phyloP scores from a whole-genome alignment of 2,329 filamentous ascomycete genomes.

The Bipolaris zeicola region DNA sequence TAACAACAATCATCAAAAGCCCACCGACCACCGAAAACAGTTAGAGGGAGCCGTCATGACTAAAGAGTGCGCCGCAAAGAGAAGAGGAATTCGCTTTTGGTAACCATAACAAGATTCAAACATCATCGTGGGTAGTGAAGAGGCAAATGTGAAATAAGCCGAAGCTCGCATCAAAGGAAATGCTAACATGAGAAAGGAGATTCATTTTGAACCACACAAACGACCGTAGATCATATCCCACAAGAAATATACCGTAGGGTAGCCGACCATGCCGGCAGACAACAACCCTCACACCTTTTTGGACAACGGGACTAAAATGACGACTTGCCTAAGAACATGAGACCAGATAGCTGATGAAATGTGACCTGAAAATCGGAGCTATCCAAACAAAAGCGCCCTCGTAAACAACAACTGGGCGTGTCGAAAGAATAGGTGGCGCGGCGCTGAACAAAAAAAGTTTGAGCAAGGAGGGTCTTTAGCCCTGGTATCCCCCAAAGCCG shows the following conservation, averaged over 20 bases:
- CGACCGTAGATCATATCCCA: constrained; percentile 31
- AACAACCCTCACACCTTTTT: constrained; percentile 34
- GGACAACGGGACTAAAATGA: constrained; percentile 31
- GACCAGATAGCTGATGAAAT: constrained; percentile 40
- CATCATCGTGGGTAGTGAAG: constrained; percentile 32
- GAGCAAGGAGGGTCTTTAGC: constrained; percentile 48
- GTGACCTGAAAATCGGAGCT: constrained; percentile 39
- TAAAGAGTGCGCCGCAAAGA: constrained; percentile 3
- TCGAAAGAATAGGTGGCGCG: constrained; percentile 39
- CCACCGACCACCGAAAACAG: background rate
- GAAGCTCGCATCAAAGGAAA: constrained; percentile 19
- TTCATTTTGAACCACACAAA: constrained; percentile 31
- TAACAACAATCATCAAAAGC: constrained; percentile 1
- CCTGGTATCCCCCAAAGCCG: constrained; percentile 66
- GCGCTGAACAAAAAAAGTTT: constrained; percentile 36
- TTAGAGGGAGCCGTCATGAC: background rate
- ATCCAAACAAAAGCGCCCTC: constrained; percentile 45
- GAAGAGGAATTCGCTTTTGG: constrained; percentile 18
- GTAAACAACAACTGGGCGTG: constrained; percentile 45
- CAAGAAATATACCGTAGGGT: constrained; percentile 35
- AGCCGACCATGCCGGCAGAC: constrained; percentile 28
- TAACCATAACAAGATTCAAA: constrained; percentile 28
- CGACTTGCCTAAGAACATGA: constrained; percentile 38
- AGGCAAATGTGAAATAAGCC: constrained; percentile 18
- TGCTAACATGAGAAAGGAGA: constrained; percentile 29